These are phyloP conservation scores for Astraeus odoratus DNA, from an alignment of 768 basidiomycete genomes.

Conservation along the genomic window DNA sequence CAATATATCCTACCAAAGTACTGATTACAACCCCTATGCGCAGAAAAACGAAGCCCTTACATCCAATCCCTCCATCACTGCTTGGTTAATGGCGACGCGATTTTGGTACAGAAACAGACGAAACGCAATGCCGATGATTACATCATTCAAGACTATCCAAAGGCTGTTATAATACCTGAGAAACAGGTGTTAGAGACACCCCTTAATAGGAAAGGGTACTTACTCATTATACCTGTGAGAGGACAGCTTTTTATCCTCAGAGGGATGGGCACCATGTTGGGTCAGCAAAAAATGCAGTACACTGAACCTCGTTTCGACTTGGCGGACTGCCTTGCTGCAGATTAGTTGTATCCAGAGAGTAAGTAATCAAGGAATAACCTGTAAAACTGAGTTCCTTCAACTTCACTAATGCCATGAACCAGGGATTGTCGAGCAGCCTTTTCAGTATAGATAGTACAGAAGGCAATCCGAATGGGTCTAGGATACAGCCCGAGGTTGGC, in stretches of 20 bases:
- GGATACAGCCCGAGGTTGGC: not conserved
- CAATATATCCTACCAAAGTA: constrained; percentile 15
- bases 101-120: constrained; percentile 70
- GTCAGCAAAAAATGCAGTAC: constrained; percentile 37
- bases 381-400: constrained; percentile 19
- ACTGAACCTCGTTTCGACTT: constrained; percentile 49
- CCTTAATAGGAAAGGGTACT: constrained; percentile 9
- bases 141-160: constrained; percentile 88
- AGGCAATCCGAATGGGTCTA: too few species aligned
- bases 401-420: not conserved
- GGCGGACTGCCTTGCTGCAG: constrained; percentile 38
- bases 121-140: constrained; percentile 74
- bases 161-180: constrained; percentile 83
- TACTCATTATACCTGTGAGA: constrained; percentile 67
- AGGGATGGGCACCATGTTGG: constrained; percentile 27
- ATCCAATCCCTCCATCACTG: constrained; percentile 32
- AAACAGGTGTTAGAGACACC: not conserved
- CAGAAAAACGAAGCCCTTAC: constrained; percentile 23
- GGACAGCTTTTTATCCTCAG: constrained; percentile 30
- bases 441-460: too few species aligned
- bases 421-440: not conserved
- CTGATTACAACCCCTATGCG: not conserved
- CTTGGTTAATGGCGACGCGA: constrained; percentile 36
- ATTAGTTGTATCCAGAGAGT: not conserved
- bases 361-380: constrained; percentile 11